Percentiles rank a stretch among this genome's conserved stretches.
Conservation (phyloP, 2,329 filamentous ascomycete species). For the Mycocentrospora acerina region DNA sequence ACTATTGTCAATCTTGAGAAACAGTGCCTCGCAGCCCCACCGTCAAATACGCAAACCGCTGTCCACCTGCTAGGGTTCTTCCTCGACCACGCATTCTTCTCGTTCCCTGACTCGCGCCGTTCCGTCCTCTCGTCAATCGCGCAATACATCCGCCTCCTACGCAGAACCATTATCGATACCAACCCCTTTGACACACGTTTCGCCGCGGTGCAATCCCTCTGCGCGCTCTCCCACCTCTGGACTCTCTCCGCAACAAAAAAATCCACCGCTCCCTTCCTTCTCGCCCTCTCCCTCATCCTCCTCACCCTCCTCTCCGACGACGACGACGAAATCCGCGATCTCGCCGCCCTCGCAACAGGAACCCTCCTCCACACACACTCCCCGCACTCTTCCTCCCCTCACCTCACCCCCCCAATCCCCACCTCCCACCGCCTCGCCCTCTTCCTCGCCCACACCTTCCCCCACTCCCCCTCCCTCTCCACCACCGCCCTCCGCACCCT, state of each 20-base stretch:
- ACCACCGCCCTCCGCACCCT: conserved; percentile 44
- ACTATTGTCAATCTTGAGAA: conserved; percentile 26
- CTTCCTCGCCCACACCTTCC: conserved; percentile 39
- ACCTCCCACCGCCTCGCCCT: conserved; percentile 45
- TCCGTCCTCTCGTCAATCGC: conserved; percentile 11
- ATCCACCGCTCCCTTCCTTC: conserved; percentile 12
- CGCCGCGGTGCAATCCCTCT: conserved; percentile 59
- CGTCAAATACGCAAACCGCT: conserved; percentile 34
- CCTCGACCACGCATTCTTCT: conserved; percentile 28
- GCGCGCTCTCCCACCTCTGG: conserved; percentile 42
- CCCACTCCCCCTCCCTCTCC: conserved; percentile 34
- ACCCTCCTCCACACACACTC: conserved; percentile 51
- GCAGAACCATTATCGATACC: conserved; percentile 33
- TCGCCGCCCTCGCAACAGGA: conserved; percentile 57
- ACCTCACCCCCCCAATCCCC: conserved; percentile 44
- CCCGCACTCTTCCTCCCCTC: conserved; percentile 53
- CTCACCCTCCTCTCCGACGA: conserved; percentile 67
- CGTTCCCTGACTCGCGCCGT: conserved; percentile 6
- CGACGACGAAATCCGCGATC: conserved; percentile 80
- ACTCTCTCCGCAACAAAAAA: conserved; percentile 11
- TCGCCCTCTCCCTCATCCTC: conserved; percentile 48
- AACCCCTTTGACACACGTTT: conserved; percentile 64
- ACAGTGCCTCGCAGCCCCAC: conserved; percentile 29
- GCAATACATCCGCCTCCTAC: conserved; percentile 33
- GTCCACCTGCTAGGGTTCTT: conserved; percentile 35